phyloP scores from a whole-genome alignment of 352 stramenopile genomes.

The Pythium plurisporium region DNA sequence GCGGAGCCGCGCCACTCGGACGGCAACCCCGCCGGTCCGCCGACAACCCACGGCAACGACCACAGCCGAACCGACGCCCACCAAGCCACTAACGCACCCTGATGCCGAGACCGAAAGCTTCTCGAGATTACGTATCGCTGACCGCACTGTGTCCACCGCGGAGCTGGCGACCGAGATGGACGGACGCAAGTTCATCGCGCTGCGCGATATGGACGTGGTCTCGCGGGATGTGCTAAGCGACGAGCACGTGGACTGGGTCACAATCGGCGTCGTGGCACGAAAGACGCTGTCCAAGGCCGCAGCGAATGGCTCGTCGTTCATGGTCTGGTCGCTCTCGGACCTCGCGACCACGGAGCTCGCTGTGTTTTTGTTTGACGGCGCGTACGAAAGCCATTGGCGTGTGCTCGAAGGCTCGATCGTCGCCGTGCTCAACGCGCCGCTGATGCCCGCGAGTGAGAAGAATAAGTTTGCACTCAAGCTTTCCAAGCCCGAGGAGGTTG shows the following conservation, averaged over 20 bases:
- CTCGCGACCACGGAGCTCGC: conserved; percentile 59
- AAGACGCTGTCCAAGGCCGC: conserved; percentile 71
- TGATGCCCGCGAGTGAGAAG: conserved; percentile 63
- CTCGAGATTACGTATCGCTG: conserved; percentile 52
- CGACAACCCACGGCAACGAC: background rate
- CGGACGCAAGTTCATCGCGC: conserved; percentile 57
- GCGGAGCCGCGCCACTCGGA: background rate
- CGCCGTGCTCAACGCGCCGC: conserved; percentile 61
- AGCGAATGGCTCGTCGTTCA: conserved; percentile 63
- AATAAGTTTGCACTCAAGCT: conserved; percentile 81
- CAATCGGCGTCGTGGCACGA: conserved; percentile 65
- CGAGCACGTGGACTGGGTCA: conserved; percentile 75
- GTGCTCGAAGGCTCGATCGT: conserved; percentile 55
- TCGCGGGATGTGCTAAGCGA: conserved; percentile 51
- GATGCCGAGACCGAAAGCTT: conserved; percentile 32
- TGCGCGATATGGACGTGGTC: conserved; percentile 54
- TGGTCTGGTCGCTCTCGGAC: conserved; percentile 79
- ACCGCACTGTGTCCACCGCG: conserved; percentile 41
- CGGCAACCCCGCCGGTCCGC: background rate
- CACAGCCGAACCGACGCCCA: background rate
- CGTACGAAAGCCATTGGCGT: conserved; percentile 69
- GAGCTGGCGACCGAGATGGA: conserved; percentile 60
- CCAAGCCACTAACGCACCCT: conserved; percentile 1
- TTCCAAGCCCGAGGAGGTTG: conserved; percentile 47
- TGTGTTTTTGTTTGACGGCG: conserved; percentile 72